phyloP scores from a whole-genome alignment of 768 basidiomycete genomes.

The Pholiota molesta region DNA sequence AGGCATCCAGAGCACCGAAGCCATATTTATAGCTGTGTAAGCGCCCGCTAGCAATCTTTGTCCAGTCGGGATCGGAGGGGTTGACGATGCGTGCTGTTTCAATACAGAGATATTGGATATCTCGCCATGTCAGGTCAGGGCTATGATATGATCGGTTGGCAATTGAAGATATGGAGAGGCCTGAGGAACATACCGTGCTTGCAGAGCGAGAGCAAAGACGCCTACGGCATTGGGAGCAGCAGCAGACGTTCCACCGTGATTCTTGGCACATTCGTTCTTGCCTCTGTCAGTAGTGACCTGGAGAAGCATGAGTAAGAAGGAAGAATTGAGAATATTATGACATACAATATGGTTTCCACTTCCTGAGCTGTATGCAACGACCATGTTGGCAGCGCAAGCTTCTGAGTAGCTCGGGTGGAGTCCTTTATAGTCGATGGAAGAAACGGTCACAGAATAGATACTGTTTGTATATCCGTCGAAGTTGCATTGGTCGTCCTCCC shows the following conservation, averaged over 20 bases:
- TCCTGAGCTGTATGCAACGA: slow-evolving; percentile 94
- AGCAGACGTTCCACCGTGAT: slow-evolving; percentile 95
- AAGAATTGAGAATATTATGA: slow-evolving; percentile 18
- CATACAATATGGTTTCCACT: slow-evolving; percentile 90
- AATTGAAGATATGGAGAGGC: background rate
- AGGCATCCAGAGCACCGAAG: slow-evolving; percentile 86
- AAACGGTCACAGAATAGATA: slow-evolving; percentile 93
- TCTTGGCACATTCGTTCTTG: slow-evolving; percentile 72
- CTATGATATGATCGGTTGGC: slow-evolving; percentile 39
- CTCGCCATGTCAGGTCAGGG: slow-evolving; percentile 96
- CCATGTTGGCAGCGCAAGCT: slow-evolving; percentile 92
- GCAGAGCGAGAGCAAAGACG: slow-evolving; percentile 86
- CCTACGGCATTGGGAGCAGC: slow-evolving; percentile 96
- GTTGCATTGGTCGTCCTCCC: slow-evolving; percentile 94
- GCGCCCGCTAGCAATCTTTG: slow-evolving; percentile 70
- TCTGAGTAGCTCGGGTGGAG: slow-evolving; percentile 96
- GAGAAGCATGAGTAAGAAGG: slow-evolving; percentile 10
- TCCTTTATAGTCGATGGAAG: slow-evolving; percentile 89
- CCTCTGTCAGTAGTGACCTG: slow-evolving; percentile 95
- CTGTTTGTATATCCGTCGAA: slow-evolving; percentile 99
- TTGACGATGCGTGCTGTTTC: slow-evolving; percentile 78
- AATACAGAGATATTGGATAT: slow-evolving; percentile 88
- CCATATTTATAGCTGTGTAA: slow-evolving; percentile 89
- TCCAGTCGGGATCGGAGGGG: slow-evolving; percentile 92
- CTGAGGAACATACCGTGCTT: slow-evolving; percentile 62